These are phyloP conservation scores for Ulota crispa DNA, from an alignment of 225 moss, liverwort and hornwort genomes.

Conservation along the genomic window DNA sequence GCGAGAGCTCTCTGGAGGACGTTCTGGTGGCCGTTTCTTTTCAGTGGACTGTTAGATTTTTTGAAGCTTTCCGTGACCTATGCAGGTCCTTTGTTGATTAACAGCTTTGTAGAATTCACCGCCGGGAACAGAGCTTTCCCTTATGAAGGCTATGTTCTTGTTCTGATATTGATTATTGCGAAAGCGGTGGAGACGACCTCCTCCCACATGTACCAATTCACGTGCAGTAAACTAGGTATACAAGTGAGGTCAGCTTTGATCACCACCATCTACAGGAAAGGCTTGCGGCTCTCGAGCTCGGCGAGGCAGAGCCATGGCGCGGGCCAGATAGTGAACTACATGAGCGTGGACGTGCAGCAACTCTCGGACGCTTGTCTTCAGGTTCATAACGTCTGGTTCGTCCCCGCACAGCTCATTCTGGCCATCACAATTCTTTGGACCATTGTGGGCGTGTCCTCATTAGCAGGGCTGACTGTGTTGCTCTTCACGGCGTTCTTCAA, in stretches of 20 bases:
- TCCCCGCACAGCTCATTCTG: conserved; percentile 62
- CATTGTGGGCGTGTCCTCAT: conserved; percentile 45
- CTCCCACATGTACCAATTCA: conserved; percentile 71
- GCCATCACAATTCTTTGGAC: conserved; percentile 57
- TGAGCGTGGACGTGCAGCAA: conserved; percentile 87
- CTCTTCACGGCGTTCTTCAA: conserved; percentile 30
- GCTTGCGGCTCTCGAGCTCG: conserved; percentile 73
- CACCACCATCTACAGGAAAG: conserved; percentile 77
- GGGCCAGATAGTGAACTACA: conserved; percentile 91
- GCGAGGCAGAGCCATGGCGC: conserved; percentile 83
- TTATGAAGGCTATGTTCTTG: conserved; percentile 74
- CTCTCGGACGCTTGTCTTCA: conserved; percentile 69
- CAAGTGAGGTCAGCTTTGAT: conserved; percentile 75
- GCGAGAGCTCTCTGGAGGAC: conserved; percentile 52
- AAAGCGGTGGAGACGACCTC: conserved; percentile 51
- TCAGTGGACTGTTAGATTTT: conserved; percentile 29
- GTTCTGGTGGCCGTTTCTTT: conserved; percentile 60
- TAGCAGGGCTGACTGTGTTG: conserved; percentile 63
- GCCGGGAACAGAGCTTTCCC: conserved; percentile 48
- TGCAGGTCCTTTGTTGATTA: conserved; percentile 74
- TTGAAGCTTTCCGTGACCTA: conserved; percentile 68
- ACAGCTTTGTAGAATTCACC: conserved; percentile 68
- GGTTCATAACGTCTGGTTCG: conserved; percentile 76
- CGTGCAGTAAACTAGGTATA: conserved; percentile 76
- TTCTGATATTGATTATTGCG: conserved; percentile 48